phyloP scores from a whole-genome alignment of 2,329 filamentous ascomycete genomes.

The Ophiocordyceps camponoti-leonardi region DNA sequence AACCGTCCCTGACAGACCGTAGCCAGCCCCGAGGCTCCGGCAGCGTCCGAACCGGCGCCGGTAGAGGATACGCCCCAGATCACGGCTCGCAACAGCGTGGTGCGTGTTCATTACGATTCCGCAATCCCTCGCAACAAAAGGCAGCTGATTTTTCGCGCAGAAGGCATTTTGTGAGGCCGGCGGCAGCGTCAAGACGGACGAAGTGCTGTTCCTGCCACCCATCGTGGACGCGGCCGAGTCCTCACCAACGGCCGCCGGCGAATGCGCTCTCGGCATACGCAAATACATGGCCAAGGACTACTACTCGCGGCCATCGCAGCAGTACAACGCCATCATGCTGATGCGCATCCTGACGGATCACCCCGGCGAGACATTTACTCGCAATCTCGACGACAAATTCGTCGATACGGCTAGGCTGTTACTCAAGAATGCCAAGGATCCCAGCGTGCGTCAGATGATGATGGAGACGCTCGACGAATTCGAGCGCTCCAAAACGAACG shows the following conservation, averaged over 20 bases:
- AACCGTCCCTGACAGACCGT: background rate
- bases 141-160: slow-evolving; percentile 23
- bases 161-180: slow-evolving; percentile 69
- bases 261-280: slow-evolving; percentile 65
- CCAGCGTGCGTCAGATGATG: slow-evolving; percentile 67
- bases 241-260: slow-evolving; percentile 67
- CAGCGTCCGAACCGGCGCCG: slow-evolving; percentile 3
- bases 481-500: slow-evolving; percentile 51
- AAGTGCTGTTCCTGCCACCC: slow-evolving; percentile 78
- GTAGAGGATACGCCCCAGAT: slow-evolving; percentile 45
- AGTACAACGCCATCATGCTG: slow-evolving; percentile 96
- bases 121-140: background rate
- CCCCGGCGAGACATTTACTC: slow-evolving; percentile 78
- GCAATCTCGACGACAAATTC: slow-evolving; percentile 76
- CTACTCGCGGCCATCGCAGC: slow-evolving; percentile 46
- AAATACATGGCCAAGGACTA: slow-evolving; percentile 66
- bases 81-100: slow-evolving; percentile 47
- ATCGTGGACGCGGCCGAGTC: slow-evolving; percentile 95
- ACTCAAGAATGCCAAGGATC: slow-evolving; percentile 52
- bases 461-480: slow-evolving; percentile 74
- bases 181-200: slow-evolving; percentile 54
- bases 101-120: slow-evolving; percentile 21
- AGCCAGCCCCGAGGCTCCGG: slow-evolving; percentile 3
- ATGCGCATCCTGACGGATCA: slow-evolving; percentile 85
- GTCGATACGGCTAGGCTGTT: slow-evolving; percentile 58